Evolutionary conservation across 441 rosid species (phyloP).

Genomic region (Erysimum cheiri): DNA sequence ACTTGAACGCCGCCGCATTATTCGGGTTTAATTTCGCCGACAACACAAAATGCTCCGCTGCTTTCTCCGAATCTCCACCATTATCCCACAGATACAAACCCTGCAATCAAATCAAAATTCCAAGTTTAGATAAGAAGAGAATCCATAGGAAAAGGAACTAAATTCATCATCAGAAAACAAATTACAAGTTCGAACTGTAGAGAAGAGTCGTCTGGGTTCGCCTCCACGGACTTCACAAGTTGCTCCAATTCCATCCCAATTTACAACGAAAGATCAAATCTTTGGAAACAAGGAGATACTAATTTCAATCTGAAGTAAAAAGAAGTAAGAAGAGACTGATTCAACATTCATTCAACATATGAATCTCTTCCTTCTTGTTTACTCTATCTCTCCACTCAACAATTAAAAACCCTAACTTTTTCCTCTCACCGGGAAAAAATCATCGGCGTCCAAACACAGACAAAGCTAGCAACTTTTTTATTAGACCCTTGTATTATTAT

Average conservation of each 20-base stretch:
- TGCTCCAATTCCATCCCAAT: constrained; percentile 40
- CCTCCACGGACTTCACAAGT: constrained; percentile 59
- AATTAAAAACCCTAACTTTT: constrained; percentile 18
- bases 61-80: constrained; percentile 57
- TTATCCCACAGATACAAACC: constrained; percentile 73
- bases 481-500: constrained; percentile 17
- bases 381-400: constrained; percentile 11
- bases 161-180: neutral
- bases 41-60: constrained; percentile 76
- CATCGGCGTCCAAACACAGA: constrained; percentile 21
- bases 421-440: constrained; percentile 31
- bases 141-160: neutral
- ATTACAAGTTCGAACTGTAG: constrained; percentile 70
- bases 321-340: constrained; percentile 13
- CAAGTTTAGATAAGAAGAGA: constrained; percentile 7
- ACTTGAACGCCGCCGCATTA: constrained; percentile 70
- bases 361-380: constrained; percentile 17
- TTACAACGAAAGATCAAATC: neutral
- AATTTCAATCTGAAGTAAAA: constrained; percentile 6
- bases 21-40: constrained; percentile 75
- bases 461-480: neutral
- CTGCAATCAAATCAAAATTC: constrained; percentile 43
- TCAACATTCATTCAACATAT: constrained; percentile 22
- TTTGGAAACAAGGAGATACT: neutral
- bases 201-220: constrained; percentile 71